Evolutionary conservation across 1,139 yeast genomes (phyloP).

Genomic region (Lizanozyma gosingica): DNA sequence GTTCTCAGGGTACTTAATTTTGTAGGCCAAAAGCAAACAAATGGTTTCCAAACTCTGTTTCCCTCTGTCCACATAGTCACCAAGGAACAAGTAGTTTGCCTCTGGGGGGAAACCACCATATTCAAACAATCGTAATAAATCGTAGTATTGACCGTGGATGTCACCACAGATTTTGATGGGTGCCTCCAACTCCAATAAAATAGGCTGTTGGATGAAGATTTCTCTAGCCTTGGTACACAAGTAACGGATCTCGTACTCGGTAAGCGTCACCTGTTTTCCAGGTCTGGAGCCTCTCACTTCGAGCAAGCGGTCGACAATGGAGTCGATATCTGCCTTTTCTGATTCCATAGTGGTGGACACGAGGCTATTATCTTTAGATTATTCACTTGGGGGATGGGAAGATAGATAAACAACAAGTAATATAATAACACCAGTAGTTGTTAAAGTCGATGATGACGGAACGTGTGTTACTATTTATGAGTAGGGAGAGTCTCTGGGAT

Average conservation of each 20-base stretch:
- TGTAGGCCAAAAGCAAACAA: constrained; percentile 85
- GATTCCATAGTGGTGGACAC: constrained; percentile 41
- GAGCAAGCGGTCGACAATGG: constrained; percentile 90
- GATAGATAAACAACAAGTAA: too few species aligned
- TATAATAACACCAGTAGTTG: too few species aligned
- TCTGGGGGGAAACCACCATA: constrained; percentile 99
- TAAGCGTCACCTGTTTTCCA: constrained; percentile 90
- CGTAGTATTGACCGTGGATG: constrained; percentile 96
- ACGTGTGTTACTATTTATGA: too few species aligned
- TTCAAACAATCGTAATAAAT: constrained; percentile 87
- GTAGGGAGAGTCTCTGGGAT: too few species aligned
- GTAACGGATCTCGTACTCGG: constrained; percentile 90
- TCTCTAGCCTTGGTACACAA: constrained; percentile 97
- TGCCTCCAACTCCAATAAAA: constrained; percentile 88
- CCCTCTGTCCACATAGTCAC: constrained; percentile 98
- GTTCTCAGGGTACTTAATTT: constrained; percentile 95
- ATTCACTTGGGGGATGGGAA: too few species aligned
- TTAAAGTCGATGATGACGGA: too few species aligned
- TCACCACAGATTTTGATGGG: constrained; percentile 94
- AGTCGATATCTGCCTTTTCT: constrained; percentile 92
- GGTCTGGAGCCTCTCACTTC: constrained; percentile 99
- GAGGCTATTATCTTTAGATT: too few species aligned
- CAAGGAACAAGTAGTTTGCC: constrained; percentile 88
- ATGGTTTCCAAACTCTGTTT: constrained; percentile 93
- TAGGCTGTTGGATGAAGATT: constrained; percentile 95